Percentiles rank a stretch among this genome's conserved stretches.
phyloP scores from a whole-genome alignment of 164 flowering plant species.

The Berberis vulgaris region DNA sequence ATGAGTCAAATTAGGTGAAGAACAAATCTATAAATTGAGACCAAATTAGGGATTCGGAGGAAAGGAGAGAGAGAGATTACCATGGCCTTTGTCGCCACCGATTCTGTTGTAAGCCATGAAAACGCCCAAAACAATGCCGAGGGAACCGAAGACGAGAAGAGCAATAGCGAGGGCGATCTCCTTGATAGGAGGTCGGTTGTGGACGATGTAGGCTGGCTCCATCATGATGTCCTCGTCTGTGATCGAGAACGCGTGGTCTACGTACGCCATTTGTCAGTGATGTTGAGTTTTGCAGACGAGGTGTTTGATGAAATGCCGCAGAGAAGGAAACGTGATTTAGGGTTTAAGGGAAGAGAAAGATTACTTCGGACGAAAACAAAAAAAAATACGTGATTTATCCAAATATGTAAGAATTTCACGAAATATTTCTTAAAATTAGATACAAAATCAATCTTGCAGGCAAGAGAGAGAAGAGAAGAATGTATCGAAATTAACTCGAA shows the following conservation, averaged over 20 bases:
- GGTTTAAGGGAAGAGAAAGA: no score
- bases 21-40: not conserved
- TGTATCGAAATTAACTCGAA: no score
- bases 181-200: constrained; percentile 79
- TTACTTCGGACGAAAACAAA: no score
- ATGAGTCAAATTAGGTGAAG: not conserved
- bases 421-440: no score
- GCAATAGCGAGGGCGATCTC: constrained; percentile 86
- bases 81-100: constrained; percentile 90
- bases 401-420: no score
- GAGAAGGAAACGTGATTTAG: no score
- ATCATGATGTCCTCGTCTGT: constrained; percentile 88
- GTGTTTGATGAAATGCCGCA: no score
- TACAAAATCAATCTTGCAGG: no score
- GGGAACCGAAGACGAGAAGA: constrained; percentile 65
- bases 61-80: constrained; percentile 20
- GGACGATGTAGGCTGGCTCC: constrained; percentile 56
- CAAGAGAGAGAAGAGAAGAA: no score
- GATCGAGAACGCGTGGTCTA: constrained; percentile 92
- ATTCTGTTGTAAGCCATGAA: constrained; percentile 63
- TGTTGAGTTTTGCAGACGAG: no score
- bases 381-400: no score
- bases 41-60: not conserved
- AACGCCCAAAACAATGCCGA: constrained; percentile 66
- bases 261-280: constrained; percentile 60